A percentile compares a stretch with the other conserved stretches of the same genome.
These are phyloP conservation scores for Endogone sp. DNA, from an alignment of 192 early-diverging fungal genomes.

Conservation along the genomic window DNA sequence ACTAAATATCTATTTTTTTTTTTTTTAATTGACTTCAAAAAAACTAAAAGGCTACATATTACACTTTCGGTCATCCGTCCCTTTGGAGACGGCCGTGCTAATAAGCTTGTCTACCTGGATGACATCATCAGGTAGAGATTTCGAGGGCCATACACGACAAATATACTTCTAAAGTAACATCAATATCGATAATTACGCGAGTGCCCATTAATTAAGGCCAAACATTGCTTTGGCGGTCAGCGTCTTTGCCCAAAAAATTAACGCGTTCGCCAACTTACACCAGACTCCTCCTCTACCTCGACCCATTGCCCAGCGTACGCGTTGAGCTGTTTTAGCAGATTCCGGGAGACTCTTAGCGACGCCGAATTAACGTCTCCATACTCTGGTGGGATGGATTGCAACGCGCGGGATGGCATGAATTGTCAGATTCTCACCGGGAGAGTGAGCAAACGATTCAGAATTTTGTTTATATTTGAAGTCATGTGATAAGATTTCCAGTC, in stretches of 20 bases:
- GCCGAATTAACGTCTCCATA: not conserved
- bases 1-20: too few species aligned
- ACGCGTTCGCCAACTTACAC: not conserved
- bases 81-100: not conserved
- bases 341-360: not conserved
- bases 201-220: not conserved
- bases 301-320: not conserved
- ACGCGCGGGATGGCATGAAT: too few species aligned
- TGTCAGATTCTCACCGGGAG: too few species aligned
- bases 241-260: not conserved
- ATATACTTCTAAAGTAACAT: not conserved
- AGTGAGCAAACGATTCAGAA: too few species aligned
- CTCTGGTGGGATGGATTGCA: not conserved
- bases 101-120: not conserved
- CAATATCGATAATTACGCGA: not conserved
- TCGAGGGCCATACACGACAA: not conserved
- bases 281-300: not conserved
- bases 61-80: not conserved
- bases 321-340: not conserved
- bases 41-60: not conserved
- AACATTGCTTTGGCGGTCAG: not conserved
- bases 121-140: not conserved
- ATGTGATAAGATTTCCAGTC: not conserved
- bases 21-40: too few species aligned
- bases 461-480: too few species aligned